phyloP scores from a whole-genome alignment of 768 basidiomycete genomes.

The Collybiopsis confluens region DNA sequence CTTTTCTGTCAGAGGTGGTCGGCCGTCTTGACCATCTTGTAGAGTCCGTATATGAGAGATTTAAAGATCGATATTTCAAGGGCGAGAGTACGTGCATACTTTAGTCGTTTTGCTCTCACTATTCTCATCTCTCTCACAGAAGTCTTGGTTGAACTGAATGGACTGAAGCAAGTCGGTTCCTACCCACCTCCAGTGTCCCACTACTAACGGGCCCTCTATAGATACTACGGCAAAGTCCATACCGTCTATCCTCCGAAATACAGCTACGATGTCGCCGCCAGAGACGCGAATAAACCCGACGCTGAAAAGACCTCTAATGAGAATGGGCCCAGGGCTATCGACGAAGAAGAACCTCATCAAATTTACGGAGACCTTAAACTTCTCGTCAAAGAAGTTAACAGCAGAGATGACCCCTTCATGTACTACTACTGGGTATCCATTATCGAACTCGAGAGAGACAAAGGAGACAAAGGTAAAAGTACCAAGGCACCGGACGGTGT shows the following conservation, averaged over 20 bases:
- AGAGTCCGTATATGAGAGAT: slow-evolving; percentile 92
- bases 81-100: slow-evolving; percentile 84
- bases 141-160: slow-evolving; percentile 82
- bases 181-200: too few species aligned
- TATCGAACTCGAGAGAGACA: slow-evolving; percentile 70
- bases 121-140: slow-evolving; percentile 41
- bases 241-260: slow-evolving; percentile 71
- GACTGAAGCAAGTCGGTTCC: slow-evolving; percentile 83
- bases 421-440: slow-evolving; percentile 91
- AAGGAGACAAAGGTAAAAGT: slow-evolving; percentile 56
- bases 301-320: slow-evolving; percentile 24
- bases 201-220: too few species aligned
- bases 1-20: slow-evolving; percentile 73
- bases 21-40: slow-evolving; percentile 94
- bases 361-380: slow-evolving; percentile 79
- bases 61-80: slow-evolving; percentile 91
- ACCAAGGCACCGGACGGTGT: slow-evolving; percentile 53
- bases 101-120: slow-evolving; percentile 2
- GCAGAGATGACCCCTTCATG: slow-evolving; percentile 70
- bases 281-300: slow-evolving; percentile 46
- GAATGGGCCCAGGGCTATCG: slow-evolving; percentile 25
- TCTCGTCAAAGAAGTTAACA: slow-evolving; percentile 63
- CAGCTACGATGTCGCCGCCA: slow-evolving; percentile 39
- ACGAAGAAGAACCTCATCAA: slow-evolving; percentile 58
- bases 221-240: slow-evolving; percentile 79